Conservation (phyloP, 2,329 filamentous ascomycete species). For the Venturia effusa region DNA sequence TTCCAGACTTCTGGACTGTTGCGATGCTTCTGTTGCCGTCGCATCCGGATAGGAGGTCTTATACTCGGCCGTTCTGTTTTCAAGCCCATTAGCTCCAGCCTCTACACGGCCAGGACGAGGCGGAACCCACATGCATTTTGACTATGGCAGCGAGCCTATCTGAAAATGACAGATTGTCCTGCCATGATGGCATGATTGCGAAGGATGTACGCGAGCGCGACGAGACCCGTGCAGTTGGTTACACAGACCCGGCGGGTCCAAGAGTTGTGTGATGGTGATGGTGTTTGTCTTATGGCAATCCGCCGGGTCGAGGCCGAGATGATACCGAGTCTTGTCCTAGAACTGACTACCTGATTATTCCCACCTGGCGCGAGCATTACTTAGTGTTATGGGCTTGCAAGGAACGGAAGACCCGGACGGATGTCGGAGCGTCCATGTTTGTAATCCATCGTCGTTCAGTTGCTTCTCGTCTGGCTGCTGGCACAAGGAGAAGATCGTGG, state of each 20-base stretch:
- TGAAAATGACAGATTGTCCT: constrained; percentile 30
- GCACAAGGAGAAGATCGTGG: too few relatives aligned
- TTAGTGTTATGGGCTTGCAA: too few relatives aligned
- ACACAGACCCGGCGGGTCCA: background rate
- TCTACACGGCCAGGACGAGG: background rate
- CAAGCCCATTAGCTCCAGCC: constrained; percentile 11
- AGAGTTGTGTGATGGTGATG: too few relatives aligned
- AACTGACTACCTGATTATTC: too few relatives aligned
- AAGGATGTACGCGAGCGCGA: background rate
- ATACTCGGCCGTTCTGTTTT: constrained; percentile 37
- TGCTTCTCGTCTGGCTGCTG: too few relatives aligned
- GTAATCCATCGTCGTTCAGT: background rate
- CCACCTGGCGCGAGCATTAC: too few relatives aligned
- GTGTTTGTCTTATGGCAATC: background rate
- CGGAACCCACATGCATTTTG: constrained; percentile 34
- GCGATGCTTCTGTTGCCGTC: constrained; percentile 32
- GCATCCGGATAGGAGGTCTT: constrained; percentile 34
- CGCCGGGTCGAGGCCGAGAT: background rate
- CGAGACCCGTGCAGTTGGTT: background rate
- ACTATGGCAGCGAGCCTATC: constrained; percentile 32
- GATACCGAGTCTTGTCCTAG: background rate
- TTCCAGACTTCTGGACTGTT: constrained; percentile 3
- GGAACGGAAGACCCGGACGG: too few relatives aligned
- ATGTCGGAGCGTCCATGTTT: too few relatives aligned
- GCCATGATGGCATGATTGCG: constrained; percentile 25